Evolutionary conservation across 129 eudicot species (phyloP), one percentile per base, ranked within the genome.

Genomic region (Deinandra increscens): DNA sequence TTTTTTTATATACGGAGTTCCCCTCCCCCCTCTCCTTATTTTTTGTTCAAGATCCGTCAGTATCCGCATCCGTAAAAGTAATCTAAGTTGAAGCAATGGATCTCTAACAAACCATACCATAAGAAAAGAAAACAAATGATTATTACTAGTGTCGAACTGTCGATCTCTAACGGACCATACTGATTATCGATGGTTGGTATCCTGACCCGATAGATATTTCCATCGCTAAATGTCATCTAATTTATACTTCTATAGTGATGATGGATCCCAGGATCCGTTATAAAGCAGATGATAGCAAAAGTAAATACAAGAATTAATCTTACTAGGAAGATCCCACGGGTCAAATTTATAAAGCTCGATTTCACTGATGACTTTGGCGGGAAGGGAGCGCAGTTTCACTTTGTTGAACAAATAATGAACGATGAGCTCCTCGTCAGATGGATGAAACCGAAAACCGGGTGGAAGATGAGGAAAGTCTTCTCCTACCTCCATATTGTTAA

Each of bases 311-410:
- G 53, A 53, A 49, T n/a, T n/a, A n/a, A n/a, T 75, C 84, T 34
- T 66, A 88, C 95, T 50, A 20, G 86, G 95, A 33, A 88, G 88
- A 14, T 88, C 83, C 95, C 95, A 88, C 0, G 95, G 95, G 39
- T 88, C 75, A 41, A 69, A 82, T 48, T 71, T 85, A 59, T 85
- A 88, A 4, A 88, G 82, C 81, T 88, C 91, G 13, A 83, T 76
- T 60, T 88, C 95, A 4, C 81, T 81, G 1, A 85, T 81, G 7
- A 88, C 62, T 6, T 70, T 31, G 4, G 88, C 84, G 3, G 88
- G 88, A 59, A 83, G 41, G 3, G 80, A 77, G 45, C 80, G 66
- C 0, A 65, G 74, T 1, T 79, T 73, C 43, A 88, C 80, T 55
- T 85, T 85, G 75, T 79, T 85, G 5, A 59, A 68, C 23, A 88